Evolutionary conservation across 179 eudicot genomes (phyloP), one percentile per base, ranked within the genome.

Genomic region (Silene coronaria): DNA sequence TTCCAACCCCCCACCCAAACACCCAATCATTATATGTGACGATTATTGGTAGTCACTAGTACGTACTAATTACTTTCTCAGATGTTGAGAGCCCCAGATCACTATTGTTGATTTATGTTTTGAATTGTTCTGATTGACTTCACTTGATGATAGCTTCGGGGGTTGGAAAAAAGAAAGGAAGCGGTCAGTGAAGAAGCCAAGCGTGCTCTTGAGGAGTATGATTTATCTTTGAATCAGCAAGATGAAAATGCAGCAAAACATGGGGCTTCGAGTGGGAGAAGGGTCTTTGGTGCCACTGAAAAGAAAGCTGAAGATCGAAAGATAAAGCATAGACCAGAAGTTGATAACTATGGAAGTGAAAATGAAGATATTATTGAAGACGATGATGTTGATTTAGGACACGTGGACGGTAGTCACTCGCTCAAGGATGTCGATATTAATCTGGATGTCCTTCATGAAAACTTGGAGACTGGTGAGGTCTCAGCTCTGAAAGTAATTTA

Each of bases 161-260:
- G 97, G 6, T 57, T 88, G 85, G 83, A 87, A 63, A 96, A 90
- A 87, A 87, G 85, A 77, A 89, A 88, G 84, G 90, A 86, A 67
- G 91, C 90, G 70, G 97, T 94, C 46, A 82, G 77, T 80, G 89
- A 89, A 84, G 99, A 96, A 90, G 98, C 97, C 36, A 85, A 82
- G 78, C 81, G 74, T 80, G 98, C 96, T 80, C 84, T 93, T 57
- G 84, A 90, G 61, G 97, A 91, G 66, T 96, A 85, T 75, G 96
- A 91, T 60, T 76, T 82, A 66, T 83, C 88, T 27, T 78, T 92
- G 80, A 86, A 85, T 72, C 81, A 85, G 61, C 79, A 70, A 28
- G 88, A 78, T 77, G 73, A 79, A 73, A 85, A 22, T 65, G 82
- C 75, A 26, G 76, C 24, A 34, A 77, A 85, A 65, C 79, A 28